A percentile compares a stretch with the other conserved stretches of the same genome.
phyloP scores from a whole-genome alignment of 768 basidiomycete genomes.

The Mrakia hoshinonis region DNA sequence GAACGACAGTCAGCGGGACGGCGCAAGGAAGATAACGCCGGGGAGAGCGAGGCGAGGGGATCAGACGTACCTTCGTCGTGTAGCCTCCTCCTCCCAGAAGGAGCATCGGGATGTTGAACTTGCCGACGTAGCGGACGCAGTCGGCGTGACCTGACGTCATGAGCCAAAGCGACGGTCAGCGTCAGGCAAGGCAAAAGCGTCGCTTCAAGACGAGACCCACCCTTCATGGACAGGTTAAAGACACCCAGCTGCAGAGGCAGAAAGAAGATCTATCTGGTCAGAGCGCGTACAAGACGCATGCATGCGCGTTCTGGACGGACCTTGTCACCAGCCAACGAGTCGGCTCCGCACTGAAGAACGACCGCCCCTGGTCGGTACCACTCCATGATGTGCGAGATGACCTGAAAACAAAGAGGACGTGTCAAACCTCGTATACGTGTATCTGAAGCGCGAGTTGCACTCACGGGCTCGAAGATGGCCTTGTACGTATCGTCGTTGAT shows the following conservation, averaged over 20 bases:
- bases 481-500: slow-evolving; percentile 80
- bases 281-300: no score
- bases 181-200: not conserved
- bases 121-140: slow-evolving; percentile 77
- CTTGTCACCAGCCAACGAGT: slow-evolving; percentile 89
- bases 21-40: no score
- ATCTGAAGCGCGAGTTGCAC: slow-evolving; percentile 35
- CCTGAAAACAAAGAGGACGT: slow-evolving; percentile 44
- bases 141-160: slow-evolving; percentile 64
- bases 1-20: not conserved
- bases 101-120: slow-evolving; percentile 75
- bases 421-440: not conserved
- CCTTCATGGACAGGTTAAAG: slow-evolving; percentile 88
- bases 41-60: no score
- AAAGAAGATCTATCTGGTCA: no score
- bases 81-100: slow-evolving; percentile 94
- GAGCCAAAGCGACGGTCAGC: not conserved
- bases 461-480: slow-evolving; percentile 83
- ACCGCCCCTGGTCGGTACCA: slow-evolving; percentile 80
- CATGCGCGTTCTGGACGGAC: no score
- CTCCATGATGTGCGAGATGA: slow-evolving; percentile 74
- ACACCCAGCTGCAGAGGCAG: slow-evolving; percentile 54
- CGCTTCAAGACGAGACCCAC: slow-evolving; percentile 33
- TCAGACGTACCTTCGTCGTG: slow-evolving; percentile 50
- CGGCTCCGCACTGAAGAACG: slow-evolving; percentile 89